A percentile compares a stretch with the other conserved stretches of the same genome.
Evolutionary conservation across 352 stramenopile genomes (phyloP).

Genomic region (Phytopythium sindhum): DNA sequence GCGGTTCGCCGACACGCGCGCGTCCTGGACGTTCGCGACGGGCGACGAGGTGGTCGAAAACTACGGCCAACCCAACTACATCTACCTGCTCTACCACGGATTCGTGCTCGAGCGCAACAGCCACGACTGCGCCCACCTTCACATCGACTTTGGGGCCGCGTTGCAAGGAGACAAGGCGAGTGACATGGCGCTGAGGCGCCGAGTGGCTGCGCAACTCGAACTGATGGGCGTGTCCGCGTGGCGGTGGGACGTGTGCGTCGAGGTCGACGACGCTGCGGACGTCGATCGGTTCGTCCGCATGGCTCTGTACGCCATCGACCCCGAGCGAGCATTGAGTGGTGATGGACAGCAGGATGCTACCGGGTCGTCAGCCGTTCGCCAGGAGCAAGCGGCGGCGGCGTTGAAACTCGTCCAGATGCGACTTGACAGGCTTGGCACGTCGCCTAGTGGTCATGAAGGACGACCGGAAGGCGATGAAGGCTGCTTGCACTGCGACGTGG

Average conservation of each 20-base stretch:
- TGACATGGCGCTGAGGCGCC: neutral
- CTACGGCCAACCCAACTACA: slow-evolving; percentile 93
- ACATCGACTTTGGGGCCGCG: slow-evolving; percentile 24
- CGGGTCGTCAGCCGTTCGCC: neutral
- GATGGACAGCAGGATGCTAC: neutral
- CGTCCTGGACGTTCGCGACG: slow-evolving; percentile 56
- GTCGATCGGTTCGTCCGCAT: neutral
- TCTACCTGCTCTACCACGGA: slow-evolving; percentile 92
- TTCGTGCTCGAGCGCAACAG: slow-evolving; percentile 82
- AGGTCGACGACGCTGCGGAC: neutral
- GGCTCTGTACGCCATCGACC: neutral
- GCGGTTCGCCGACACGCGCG: slow-evolving; percentile 60
- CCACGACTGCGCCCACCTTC: slow-evolving; percentile 81
- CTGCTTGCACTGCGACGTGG: slow-evolving; percentile 16
- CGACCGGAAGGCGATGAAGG: neutral
- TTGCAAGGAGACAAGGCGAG: neutral
- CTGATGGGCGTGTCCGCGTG: slow-evolving; percentile 5
- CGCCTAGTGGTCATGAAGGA: neutral
- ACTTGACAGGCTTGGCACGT: neutral
- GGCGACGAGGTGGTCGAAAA: slow-evolving; percentile 90
- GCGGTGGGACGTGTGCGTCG: slow-evolving; percentile 5
- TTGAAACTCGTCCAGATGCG: neutral
- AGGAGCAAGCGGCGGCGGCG: neutral
- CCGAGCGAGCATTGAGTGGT: neutral
- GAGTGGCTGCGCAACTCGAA: slow-evolving; percentile 6